Conservation (phyloP, 2,329 filamentous ascomycete species). For the Torrubiella hemipterigena region DNA sequence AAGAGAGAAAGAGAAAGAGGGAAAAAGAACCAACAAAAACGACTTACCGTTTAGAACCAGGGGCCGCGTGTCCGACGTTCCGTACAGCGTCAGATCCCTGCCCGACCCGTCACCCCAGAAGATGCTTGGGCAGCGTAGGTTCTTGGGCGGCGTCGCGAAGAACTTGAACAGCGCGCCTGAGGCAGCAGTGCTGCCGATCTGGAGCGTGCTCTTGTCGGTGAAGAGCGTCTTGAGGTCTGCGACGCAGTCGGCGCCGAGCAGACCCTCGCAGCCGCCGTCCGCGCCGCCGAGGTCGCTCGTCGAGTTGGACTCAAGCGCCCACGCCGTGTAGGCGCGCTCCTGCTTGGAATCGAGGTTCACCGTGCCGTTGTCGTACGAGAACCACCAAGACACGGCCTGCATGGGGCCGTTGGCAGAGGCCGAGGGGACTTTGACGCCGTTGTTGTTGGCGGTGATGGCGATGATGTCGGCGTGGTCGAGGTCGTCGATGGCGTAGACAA, state of each 20-base stretch:
- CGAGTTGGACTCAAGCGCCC: conserved; percentile 4
- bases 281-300: conserved; percentile 3
- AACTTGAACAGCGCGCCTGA: conserved; percentile 3
- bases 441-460: conserved; percentile 4
- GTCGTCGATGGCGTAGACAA: conserved; percentile 4
- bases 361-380: conserved; percentile 2
- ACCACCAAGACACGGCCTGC: conserved; percentile 5
- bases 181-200: neutral
- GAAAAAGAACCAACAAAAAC: too few species aligned
- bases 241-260: conserved; percentile 3
- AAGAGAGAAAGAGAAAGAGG: too few species aligned
- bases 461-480: too few species aligned
- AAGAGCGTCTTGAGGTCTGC: conserved; percentile 1
- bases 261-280: conserved; percentile 4
- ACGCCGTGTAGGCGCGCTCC: conserved; percentile 3
- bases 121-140: neutral
- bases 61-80: conserved; percentile 1
- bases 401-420: conserved; percentile 1
- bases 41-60: conserved; percentile 1
- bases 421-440: neutral
- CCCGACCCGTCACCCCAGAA: conserved; percentile 2
- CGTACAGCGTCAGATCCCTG: neutral
- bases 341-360: conserved; percentile 1
- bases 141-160: conserved; percentile 1
- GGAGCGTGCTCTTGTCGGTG: conserved; percentile 2